These are phyloP conservation scores for Citrullus mucosospermus DNA, from an alignment of 306 rosid genomes.

Conservation along the genomic window DNA sequence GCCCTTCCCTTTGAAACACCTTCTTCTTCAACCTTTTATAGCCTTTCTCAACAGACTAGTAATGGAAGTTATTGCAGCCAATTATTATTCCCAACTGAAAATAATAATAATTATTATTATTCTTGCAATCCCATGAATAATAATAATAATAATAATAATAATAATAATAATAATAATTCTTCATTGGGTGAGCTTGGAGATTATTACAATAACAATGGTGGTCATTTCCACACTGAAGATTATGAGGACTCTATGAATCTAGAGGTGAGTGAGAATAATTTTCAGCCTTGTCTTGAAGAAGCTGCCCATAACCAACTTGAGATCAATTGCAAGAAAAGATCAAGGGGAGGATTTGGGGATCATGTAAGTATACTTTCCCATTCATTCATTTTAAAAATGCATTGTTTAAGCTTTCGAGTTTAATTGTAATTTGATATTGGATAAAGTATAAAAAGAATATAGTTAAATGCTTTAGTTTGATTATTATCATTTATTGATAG, in stretches of 20 bases:
- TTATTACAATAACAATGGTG: background rate
- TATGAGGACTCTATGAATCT: conserved; percentile 19
- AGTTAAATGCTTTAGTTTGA: too few species aligned
- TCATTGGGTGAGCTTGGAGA: conserved; percentile 22
- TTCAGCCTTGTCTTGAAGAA: conserved; percentile 5
- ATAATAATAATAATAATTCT: background rate
- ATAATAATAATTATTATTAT: background rate
- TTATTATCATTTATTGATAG: too few species aligned
- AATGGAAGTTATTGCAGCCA: background rate
- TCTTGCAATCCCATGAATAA: conserved; percentile 6
- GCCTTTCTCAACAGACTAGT: conserved; percentile 20
- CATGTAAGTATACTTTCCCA: conserved; percentile 19
- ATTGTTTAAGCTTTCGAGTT: background rate
- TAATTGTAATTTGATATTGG: background rate
- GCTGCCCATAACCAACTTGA: background rate
- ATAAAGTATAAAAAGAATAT: too few species aligned
- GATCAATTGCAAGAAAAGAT: conserved; percentile 32
- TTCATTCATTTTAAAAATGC: background rate
- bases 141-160: background rate
- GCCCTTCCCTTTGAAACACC: conserved; percentile 9
- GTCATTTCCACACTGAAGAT: background rate
- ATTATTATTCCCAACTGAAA: background rate
- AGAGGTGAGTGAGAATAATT: conserved; percentile 20
- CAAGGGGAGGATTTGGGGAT: conserved; percentile 21
- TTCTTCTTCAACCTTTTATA: conserved; percentile 5